These are phyloP conservation scores for Gossypium arboreum DNA, from an alignment of 345 rosid species.

Conservation along the genomic window DNA sequence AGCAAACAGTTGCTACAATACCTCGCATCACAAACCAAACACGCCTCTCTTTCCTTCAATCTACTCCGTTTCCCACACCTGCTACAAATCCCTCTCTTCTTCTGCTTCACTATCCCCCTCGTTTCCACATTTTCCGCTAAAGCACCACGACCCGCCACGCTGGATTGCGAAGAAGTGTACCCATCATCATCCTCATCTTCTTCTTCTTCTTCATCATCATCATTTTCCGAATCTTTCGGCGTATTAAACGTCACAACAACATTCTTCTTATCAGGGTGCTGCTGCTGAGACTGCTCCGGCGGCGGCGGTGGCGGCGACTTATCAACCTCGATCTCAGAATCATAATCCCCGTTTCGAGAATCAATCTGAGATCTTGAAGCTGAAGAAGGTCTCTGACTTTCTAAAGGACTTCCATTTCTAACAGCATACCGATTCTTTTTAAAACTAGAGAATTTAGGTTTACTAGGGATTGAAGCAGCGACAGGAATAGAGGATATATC, in stretches of 20 bases:
- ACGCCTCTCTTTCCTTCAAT: constrained; percentile 43
- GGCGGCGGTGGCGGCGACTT: not conserved
- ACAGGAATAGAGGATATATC: constrained; percentile 28
- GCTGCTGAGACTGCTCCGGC: not conserved
- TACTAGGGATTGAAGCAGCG: constrained; percentile 22
- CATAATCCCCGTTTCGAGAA: not conserved
- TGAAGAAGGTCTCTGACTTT: constrained; percentile 10
- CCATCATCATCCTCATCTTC: constrained; percentile 19
- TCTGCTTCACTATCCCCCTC: constrained; percentile 10
- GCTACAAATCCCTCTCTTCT: constrained; percentile 37
- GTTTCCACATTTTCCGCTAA: not conserved
- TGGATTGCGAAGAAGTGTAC: constrained; percentile 27
- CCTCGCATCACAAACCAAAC: constrained; percentile 55
- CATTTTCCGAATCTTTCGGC: constrained; percentile 30
- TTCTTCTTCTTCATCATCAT: constrained; percentile 11
- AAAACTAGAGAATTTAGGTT: constrained; percentile 26
- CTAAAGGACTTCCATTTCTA: constrained; percentile 20
- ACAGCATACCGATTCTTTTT: constrained; percentile 4
- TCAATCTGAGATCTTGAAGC: constrained; percentile 14
- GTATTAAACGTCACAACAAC: constrained; percentile 35
- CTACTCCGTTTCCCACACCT: constrained; percentile 47
- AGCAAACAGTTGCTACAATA: constrained; percentile 60
- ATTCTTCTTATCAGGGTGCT: not conserved
- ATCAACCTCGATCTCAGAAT: not conserved
- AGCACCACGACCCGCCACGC: constrained; percentile 11